A percentile compares a stretch with the other conserved stretches of the same genome.
Conservation (phyloP, 805 yeast genomes). For the Metschnikowia arizonensis region DNA sequence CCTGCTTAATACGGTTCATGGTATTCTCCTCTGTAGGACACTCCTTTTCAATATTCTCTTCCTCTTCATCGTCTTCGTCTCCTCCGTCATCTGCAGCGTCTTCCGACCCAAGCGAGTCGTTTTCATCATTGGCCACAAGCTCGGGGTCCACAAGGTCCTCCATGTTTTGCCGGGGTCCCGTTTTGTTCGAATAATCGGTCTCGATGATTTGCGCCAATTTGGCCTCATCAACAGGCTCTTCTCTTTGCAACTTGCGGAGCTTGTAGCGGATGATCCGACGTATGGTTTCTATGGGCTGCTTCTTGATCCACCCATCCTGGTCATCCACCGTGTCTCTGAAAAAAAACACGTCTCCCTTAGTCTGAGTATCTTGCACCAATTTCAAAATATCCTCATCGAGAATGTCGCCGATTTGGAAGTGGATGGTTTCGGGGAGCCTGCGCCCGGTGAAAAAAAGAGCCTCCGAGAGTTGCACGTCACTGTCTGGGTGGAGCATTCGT, state of each 20-base stretch:
- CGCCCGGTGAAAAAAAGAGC: conserved; percentile 66
- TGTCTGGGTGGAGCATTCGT: conserved; percentile 13
- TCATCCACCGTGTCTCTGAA: conserved; percentile 36
- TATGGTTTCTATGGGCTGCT: conserved; percentile 56
- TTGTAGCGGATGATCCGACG: conserved; percentile 72
- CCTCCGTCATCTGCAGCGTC: conserved; percentile 22
- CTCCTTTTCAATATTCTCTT: conserved; percentile 14
- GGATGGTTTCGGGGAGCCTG: conserved; percentile 61
- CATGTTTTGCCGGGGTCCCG: conserved; percentile 1
- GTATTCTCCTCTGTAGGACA: conserved; percentile 18
- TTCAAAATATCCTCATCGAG: conserved; percentile 56
- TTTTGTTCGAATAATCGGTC: conserved; percentile 31
- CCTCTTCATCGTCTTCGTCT: conserved; percentile 24
- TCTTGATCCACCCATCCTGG: conserved; percentile 78
- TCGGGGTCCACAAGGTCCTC: conserved; percentile 12
- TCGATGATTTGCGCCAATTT: conserved; percentile 42
- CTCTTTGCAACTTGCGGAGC: conserved; percentile 54
- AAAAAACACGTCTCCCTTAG: conserved; percentile 34
- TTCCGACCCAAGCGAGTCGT: conserved; percentile 7
- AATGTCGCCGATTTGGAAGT: conserved; percentile 78
- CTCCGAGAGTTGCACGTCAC: conserved; percentile 25
- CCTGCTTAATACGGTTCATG: conserved; percentile 31
- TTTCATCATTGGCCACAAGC: conserved; percentile 11
- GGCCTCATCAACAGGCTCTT: conserved; percentile 41
- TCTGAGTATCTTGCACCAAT: conserved; percentile 35